A percentile compares a stretch with the other conserved stretches of the same genome.
Conservation (phyloP, 441 rosid species). For the Rhodomyrtus psidioides region DNA sequence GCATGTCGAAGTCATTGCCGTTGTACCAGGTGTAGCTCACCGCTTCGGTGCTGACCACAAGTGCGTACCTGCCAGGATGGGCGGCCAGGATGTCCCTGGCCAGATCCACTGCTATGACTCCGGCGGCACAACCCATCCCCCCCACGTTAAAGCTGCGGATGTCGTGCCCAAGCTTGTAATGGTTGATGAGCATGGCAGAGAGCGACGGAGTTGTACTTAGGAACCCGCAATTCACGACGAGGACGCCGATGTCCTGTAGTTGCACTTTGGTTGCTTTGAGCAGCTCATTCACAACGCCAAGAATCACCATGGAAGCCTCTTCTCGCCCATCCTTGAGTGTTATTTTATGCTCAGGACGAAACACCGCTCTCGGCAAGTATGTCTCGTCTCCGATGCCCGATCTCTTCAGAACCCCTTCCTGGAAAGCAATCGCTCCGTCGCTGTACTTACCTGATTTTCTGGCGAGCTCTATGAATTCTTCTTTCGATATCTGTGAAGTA, state of each 20-base stretch:
- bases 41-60: conserved; percentile 55
- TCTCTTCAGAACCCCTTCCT: conserved; percentile 28
- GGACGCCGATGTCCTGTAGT: conserved; percentile 40
- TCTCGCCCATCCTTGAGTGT: conserved; percentile 49
- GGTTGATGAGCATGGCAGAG: conserved; percentile 63
- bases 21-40: conserved; percentile 53
- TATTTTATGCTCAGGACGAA: conserved; percentile 26
- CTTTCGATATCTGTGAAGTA: conserved; percentile 38
- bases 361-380: conserved; percentile 48
- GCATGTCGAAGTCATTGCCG: conserved; percentile 45
- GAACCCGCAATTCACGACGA: conserved; percentile 58
- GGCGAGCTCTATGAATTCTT: conserved; percentile 39
- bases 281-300: conserved; percentile 52
- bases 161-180: conserved; percentile 51
- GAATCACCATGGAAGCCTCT: conserved; percentile 60
- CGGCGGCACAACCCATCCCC: conserved; percentile 74
- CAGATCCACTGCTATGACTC: conserved; percentile 51
- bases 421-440: conserved; percentile 41
- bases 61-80: conserved; percentile 45
- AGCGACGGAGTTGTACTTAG: conserved; percentile 63
- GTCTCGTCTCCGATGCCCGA: conserved; percentile 67
- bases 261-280: conserved; percentile 38
- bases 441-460: conserved; percentile 44
- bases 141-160: conserved; percentile 64
- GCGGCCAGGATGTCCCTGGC: conserved; percentile 59